Base-by-base conservation (phyloP, 1,139 yeast species). In the Sugiyamaella neomexicana region DNA sequence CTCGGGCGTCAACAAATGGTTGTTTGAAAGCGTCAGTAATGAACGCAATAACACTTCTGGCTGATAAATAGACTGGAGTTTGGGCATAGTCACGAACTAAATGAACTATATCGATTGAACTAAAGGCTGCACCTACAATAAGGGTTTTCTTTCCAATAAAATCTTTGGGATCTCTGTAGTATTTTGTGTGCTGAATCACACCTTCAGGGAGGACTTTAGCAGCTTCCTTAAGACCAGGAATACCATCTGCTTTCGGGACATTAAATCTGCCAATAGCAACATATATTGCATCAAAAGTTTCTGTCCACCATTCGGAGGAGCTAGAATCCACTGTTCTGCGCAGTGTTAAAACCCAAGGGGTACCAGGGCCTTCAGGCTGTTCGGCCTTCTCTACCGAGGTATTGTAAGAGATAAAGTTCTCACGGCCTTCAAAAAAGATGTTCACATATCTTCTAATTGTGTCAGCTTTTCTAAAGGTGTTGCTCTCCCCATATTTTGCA, bases 191-290 rank as follows among this genome's bases (percentile, higher is more conserved):
- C 13, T 44, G 36, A 10, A 55, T 34, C 37, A 50, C 40, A 15
- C 52, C 53, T 1, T 53, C 25, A 17, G 57, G 54, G 12, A 50
- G 43, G 29, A 9, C 56, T 42, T 46, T 32, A 1, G 46, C 53
- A 3, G 48, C 50, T 46, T 75, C 77, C 3, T 73, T 68, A 47
- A 83, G 67, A 0, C 89, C 89, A 0, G 69, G 69, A 44, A 79
- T 74, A 27, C 74, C 66, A 0, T 86, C 86, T 36, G 80, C 67
- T 56, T 60, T 76, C 0, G 86, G 86, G 25, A 75, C 69, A 57
- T 79, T 80, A 62, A 76, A 79, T 57, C 77, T 75, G 6, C 87
- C 87, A 6, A 75, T 70, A 8, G 84, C 82, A 17, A 79, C 71
- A 15, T 79, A 74, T n/a, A 82, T 75, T 9, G 79, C 82, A 61